phyloP scores from a whole-genome alignment of 2,329 filamentous ascomycete species.

The Colletotrichum eleusines region DNA sequence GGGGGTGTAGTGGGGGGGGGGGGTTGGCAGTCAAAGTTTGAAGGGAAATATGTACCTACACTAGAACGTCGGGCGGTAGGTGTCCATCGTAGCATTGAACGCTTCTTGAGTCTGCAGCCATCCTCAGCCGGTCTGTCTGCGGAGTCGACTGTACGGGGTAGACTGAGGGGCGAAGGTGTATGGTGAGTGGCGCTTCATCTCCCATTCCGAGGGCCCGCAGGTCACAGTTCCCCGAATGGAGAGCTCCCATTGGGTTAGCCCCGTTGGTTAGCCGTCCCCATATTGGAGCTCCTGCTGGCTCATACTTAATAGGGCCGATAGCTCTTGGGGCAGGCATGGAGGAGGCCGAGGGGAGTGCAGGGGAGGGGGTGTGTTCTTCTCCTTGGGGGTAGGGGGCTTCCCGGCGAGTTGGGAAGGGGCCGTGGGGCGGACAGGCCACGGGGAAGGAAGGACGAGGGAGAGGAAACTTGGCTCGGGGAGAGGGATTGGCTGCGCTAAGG shows the following conservation, averaged over 20 bases:
- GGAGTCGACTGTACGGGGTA: neutral
- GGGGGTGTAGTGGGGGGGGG: neutral
- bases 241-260: conserved; percentile 34
- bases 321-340: conserved; percentile 28
- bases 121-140: neutral
- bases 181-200: conserved; percentile 38
- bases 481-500: conserved; percentile 21
- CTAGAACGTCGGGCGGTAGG: conserved; percentile 26
- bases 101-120: neutral
- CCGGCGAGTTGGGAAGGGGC: conserved; percentile 41
- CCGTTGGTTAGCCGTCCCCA: conserved; percentile 40
- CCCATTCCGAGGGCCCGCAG: conserved; percentile 28
- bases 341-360: conserved; percentile 8
- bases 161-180: neutral
- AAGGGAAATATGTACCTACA: too few relatives aligned
- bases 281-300: conserved; percentile 36
- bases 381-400: conserved; percentile 14
- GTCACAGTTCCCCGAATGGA: conserved; percentile 27
- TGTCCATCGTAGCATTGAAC: neutral
- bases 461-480: conserved; percentile 4
- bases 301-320: conserved; percentile 41
- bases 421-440: conserved; percentile 35
- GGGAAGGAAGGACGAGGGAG: conserved; percentile 25
- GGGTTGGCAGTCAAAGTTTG: neutral
- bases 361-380: neutral